These are phyloP conservation scores for Pinus tabuliformis DNA, from an alignment of 75 land plant genomes.

Conservation along the genomic window DNA sequence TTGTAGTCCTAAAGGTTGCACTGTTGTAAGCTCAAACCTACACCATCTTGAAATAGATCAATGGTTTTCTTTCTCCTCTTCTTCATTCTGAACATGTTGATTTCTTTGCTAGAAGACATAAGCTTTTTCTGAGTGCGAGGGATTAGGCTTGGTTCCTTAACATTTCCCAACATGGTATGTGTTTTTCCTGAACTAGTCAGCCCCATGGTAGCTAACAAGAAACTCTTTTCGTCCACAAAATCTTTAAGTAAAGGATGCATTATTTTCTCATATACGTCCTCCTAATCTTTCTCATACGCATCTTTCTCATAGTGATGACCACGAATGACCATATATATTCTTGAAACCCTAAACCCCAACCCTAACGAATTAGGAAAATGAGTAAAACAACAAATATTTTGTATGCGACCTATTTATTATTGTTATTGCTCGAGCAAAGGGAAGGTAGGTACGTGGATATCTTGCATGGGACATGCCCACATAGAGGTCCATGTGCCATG, in stretches of 20 bases:
- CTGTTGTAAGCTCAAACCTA: constrained; percentile 39
- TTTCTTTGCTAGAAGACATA: constrained; percentile 11
- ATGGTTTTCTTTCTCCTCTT: constrained; percentile 42
- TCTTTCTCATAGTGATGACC: no score
- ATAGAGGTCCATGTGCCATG: no score
- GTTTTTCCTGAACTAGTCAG: constrained; percentile 83
- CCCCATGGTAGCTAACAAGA: constrained; percentile 65
- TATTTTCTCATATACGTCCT: constrained; percentile 48
- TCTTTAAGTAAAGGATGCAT: constrained; percentile 50
- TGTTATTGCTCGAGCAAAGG: no score
- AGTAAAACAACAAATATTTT: no score
- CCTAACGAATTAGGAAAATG: no score
- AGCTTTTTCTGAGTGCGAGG: constrained; percentile 42
- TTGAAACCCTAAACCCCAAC: no score
- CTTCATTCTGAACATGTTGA: constrained; percentile 49
- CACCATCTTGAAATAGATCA: constrained; percentile 49
- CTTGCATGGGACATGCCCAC: no score
- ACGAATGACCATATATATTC: no score
- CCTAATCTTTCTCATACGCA: constrained; percentile 12
- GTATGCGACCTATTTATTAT: no score
- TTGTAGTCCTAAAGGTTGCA: constrained; percentile 45
- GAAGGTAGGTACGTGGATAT: no score
- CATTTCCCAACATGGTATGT: constrained; percentile 63
- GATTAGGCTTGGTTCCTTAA: constrained; percentile 54
- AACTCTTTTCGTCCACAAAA: constrained; percentile 53